These are phyloP conservation scores for Leptographium radiaticola DNA, from an alignment of 2,329 filamentous ascomycete species.

Conservation along the genomic window DNA sequence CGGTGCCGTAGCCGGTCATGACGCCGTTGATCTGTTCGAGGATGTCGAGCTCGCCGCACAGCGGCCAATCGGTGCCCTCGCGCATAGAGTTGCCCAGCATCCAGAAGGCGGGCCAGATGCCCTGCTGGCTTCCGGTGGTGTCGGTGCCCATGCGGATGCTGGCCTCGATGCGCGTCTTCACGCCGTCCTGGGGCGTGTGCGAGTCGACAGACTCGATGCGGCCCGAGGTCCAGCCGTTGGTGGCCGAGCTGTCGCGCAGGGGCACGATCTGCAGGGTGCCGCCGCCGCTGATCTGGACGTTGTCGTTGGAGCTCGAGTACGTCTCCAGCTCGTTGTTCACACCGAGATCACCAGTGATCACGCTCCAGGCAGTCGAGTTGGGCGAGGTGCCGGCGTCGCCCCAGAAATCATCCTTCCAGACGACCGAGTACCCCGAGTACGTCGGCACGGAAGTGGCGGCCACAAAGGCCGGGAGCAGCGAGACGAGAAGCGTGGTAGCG, in stretches of 20 bases:
- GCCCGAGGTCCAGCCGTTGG: constrained; percentile 37
- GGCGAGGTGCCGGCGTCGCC: constrained; percentile 23
- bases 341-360: constrained; percentile 44
- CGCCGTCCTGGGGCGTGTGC: constrained; percentile 31
- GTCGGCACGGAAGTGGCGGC: constrained; percentile 23
- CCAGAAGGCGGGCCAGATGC: constrained; percentile 49
- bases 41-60: constrained; percentile 43
- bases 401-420: constrained; percentile 31
- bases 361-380: constrained; percentile 25
- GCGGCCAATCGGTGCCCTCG: constrained; percentile 35
- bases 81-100: constrained; percentile 37
- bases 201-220: constrained; percentile 37
- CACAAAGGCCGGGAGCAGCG: constrained; percentile 16
- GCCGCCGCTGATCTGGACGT: constrained; percentile 37
- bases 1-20: constrained; percentile 31
- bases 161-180: constrained; percentile 32
- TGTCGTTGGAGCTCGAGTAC: constrained; percentile 31
- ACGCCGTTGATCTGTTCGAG: constrained; percentile 42
- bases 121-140: constrained; percentile 27
- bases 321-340: constrained; percentile 42
- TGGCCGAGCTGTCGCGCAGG: constrained; percentile 23
- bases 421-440: constrained; percentile 24
- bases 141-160: constrained; percentile 33
- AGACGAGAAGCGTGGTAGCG: constrained; percentile 2
- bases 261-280: constrained; percentile 39